These are phyloP conservation scores for Neopestalotiopsis sp. DNA, from an alignment of 2,329 filamentous ascomycete species.

Conservation along the genomic window DNA sequence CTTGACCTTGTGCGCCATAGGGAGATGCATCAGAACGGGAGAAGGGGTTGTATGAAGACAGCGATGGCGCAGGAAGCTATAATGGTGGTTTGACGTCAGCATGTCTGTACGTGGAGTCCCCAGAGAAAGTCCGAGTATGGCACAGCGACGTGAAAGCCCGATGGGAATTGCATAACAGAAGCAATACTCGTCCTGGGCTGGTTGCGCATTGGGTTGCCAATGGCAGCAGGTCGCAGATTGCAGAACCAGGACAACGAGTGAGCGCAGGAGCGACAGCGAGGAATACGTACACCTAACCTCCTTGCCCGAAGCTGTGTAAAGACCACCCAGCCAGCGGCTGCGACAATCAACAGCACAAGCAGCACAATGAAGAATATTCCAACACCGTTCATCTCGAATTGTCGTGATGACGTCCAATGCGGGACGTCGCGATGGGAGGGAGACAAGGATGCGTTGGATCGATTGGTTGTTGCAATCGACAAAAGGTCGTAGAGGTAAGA, in stretches of 20 bases:
- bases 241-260: background rate
- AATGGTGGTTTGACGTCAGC: background rate
- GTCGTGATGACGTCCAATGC: constrained; percentile 14
- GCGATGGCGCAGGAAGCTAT: constrained; percentile 72
- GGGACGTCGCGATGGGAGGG: constrained; percentile 13
- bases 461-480: background rate
- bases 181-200: background rate
- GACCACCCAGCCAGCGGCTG: constrained; percentile 68
- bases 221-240: background rate
- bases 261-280: background rate
- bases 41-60: constrained; percentile 77
- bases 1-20: constrained; percentile 58
- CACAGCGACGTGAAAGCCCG: background rate
- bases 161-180: background rate
- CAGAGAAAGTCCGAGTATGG: background rate
- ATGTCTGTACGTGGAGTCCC: background rate
- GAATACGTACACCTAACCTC: constrained; percentile 66
- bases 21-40: constrained; percentile 48
- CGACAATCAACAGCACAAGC: constrained; percentile 64
- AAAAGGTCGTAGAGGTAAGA: background rate
- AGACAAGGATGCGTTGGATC: background rate
- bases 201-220: constrained; percentile 1
- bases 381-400: constrained; percentile 55
- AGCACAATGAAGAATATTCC: constrained; percentile 78
- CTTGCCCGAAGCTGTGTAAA: constrained; percentile 76